These are phyloP conservation scores for Melanomma pulvis-pyrius DNA, from an alignment of 495 filamentous ascomycete species.

Conservation along the genomic window DNA sequence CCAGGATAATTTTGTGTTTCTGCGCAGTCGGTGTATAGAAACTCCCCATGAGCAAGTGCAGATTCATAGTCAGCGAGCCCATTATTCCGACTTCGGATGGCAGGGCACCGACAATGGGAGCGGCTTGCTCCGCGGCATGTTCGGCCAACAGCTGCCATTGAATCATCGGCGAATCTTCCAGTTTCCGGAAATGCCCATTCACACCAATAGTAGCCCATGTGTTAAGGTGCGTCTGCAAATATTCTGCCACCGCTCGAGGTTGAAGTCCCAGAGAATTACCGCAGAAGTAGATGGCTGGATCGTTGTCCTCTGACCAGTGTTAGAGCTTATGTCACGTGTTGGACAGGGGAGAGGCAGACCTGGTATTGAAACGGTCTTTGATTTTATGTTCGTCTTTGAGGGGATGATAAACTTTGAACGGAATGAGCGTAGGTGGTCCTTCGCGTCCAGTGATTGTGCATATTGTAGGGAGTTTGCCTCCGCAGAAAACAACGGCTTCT, in stretches of 20 bases:
- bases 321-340: background rate
- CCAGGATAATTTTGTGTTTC: conserved; percentile 84
- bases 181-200: conserved; percentile 83
- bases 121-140: conserved; percentile 68
- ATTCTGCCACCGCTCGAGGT: conserved; percentile 67
- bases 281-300: conserved; percentile 78
- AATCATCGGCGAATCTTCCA: conserved; percentile 71
- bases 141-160: conserved; percentile 81
- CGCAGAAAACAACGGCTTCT: background rate
- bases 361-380: background rate
- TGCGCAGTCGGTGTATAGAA: conserved; percentile 80
- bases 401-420: background rate
- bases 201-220: conserved; percentile 92
- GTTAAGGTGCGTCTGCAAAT: conserved; percentile 74
- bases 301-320: background rate
- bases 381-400: background rate
- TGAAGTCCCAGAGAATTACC: conserved; percentile 93
- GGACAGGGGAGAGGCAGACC: background rate
- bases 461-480: background rate
- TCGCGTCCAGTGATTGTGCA: background rate
- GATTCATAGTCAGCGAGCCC: conserved; percentile 87
- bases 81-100: conserved; percentile 83
- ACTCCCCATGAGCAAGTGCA: conserved; percentile 85
- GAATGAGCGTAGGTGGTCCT: background rate
- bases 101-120: conserved; percentile 80